Conservation (phyloP, 768 basidiomycete species). For the Tulasnella sp. region DNA sequence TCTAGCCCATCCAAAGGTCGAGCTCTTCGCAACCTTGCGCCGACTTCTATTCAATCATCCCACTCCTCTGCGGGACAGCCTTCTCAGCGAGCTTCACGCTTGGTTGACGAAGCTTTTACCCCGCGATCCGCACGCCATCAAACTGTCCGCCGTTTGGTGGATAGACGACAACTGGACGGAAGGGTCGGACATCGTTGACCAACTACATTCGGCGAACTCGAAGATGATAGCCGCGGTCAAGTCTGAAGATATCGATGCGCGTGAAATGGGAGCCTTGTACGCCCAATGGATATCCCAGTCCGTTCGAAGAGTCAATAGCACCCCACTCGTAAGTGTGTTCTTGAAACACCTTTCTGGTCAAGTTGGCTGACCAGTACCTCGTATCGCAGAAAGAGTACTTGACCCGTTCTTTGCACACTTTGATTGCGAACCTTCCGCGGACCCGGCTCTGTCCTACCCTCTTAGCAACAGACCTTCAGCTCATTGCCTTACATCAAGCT, state of each 20-base stretch:
- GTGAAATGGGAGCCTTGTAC: constrained; percentile 39
- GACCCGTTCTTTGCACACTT: constrained; percentile 20
- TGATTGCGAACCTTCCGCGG: constrained; percentile 14
- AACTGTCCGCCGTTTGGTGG: constrained; percentile 40
- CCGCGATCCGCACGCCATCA: constrained; percentile 40
- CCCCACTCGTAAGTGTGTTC: constrained; percentile 36
- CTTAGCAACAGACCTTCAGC: constrained; percentile 30
- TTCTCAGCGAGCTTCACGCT: constrained; percentile 46
- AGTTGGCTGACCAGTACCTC: background rate
- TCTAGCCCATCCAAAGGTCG: constrained; percentile 42
- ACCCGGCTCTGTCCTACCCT: constrained; percentile 17
- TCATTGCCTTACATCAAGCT: constrained; percentile 29
- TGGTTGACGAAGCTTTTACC: constrained; percentile 41
- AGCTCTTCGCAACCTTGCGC: constrained; percentile 45
- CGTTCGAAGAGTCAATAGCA: constrained; percentile 40
- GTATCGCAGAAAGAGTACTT: constrained; percentile 21
- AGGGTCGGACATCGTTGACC: constrained; percentile 54
- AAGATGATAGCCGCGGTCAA: constrained; percentile 41
- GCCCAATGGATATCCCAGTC: constrained; percentile 48
- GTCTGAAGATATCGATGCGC: constrained; percentile 28
- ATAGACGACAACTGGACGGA: constrained; percentile 33
- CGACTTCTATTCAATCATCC: constrained; percentile 45
- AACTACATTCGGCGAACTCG: constrained; percentile 47
- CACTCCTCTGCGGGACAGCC: constrained; percentile 38
- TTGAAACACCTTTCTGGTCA: background rate